Evolutionary conservation across 805 yeast genomes (phyloP).

Genomic region (Alloascoidea africana): DNA sequence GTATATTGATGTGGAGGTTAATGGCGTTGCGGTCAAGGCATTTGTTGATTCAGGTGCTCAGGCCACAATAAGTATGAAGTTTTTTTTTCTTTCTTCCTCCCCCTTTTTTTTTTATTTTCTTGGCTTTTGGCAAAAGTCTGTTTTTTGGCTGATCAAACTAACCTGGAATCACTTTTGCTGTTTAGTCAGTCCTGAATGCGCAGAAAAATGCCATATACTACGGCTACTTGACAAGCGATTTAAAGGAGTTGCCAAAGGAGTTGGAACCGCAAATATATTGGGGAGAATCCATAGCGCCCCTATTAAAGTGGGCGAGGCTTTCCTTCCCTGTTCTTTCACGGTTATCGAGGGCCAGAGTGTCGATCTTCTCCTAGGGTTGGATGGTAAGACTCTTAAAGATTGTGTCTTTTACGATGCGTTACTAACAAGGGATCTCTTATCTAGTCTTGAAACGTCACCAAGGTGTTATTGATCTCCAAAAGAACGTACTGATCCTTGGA

Average conservation of each 20-base stretch:
- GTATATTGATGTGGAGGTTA: slow-evolving; percentile 65
- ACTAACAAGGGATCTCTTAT: too few species aligned
- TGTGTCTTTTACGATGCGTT: too few species aligned
- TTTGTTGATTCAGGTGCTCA: slow-evolving; percentile 97
- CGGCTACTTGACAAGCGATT: slow-evolving; percentile 69
- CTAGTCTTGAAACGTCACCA: slow-evolving; percentile 84
- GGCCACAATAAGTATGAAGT: slow-evolving; percentile 35
- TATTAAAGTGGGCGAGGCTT: slow-evolving; percentile 55
- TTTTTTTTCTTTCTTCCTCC: too few species aligned
- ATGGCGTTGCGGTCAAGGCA: slow-evolving; percentile 73
- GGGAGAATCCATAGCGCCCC: slow-evolving; percentile 89
- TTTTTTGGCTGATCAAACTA: too few species aligned
- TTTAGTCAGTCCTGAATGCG: slow-evolving; percentile 62
- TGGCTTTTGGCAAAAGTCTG: too few species aligned
- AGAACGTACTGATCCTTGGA: slow-evolving; percentile 54
- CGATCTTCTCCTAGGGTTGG: slow-evolving; percentile 77
- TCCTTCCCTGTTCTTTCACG: slow-evolving; percentile 52
- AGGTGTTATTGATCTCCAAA: slow-evolving; percentile 61
- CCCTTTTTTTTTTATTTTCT: too few species aligned
- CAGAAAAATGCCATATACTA: slow-evolving; percentile 53
- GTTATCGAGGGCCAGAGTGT: slow-evolving; percentile 40
- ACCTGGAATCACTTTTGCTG: too few species aligned
- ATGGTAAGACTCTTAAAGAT: too few species aligned
- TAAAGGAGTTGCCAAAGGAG: slow-evolving; percentile 78
- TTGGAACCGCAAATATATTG: slow-evolving; percentile 62